Conservation (phyloP, 1,284 basidiomycete genomes). For the Cystobasidium pallidum region DNA sequence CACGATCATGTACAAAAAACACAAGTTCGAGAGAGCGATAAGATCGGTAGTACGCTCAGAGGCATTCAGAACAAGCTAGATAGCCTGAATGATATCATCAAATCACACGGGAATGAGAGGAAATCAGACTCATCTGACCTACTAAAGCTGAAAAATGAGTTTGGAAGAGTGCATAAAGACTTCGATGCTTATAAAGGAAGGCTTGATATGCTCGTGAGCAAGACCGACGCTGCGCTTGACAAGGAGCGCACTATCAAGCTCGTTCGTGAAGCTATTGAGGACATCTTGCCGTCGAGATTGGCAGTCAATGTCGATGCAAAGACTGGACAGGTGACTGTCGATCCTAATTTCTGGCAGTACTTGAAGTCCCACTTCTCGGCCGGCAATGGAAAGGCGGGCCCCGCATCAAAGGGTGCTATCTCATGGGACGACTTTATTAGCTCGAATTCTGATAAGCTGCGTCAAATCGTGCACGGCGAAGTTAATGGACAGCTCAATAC, state of each 20-base stretch:
- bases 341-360: conserved; percentile 60
- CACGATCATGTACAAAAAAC: conserved; percentile 25
- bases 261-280: conserved; percentile 55
- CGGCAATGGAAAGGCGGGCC: conserved; percentile 23
- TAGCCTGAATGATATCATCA: conserved; percentile 62
- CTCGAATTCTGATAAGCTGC: conserved; percentile 56
- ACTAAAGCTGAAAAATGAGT: neutral
- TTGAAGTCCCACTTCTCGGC: conserved; percentile 59
- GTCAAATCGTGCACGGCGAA: conserved; percentile 55
- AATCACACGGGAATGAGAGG: conserved; percentile 41
- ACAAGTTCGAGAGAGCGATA: conserved; percentile 10
- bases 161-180: conserved; percentile 44
- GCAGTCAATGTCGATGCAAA: conserved; percentile 56
- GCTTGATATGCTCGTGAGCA: conserved; percentile 68
- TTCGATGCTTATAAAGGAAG: conserved; percentile 64
- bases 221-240: conserved; percentile 56
- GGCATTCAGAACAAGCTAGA: conserved; percentile 60
- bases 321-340: conserved; percentile 57
- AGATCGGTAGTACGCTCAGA: conserved; percentile 36
- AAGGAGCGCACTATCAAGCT: conserved; percentile 49
- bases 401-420: neutral
- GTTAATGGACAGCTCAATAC: conserved; percentile 49
- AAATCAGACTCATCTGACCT: conserved; percentile 29
- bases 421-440: conserved; percentile 54
- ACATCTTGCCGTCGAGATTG: conserved; percentile 57